Evolutionary conservation across 2,329 filamentous ascomycete species (phyloP), one percentile per base, ranked within the genome.

Genomic region (Teratosphaeria gauchensis): DNA sequence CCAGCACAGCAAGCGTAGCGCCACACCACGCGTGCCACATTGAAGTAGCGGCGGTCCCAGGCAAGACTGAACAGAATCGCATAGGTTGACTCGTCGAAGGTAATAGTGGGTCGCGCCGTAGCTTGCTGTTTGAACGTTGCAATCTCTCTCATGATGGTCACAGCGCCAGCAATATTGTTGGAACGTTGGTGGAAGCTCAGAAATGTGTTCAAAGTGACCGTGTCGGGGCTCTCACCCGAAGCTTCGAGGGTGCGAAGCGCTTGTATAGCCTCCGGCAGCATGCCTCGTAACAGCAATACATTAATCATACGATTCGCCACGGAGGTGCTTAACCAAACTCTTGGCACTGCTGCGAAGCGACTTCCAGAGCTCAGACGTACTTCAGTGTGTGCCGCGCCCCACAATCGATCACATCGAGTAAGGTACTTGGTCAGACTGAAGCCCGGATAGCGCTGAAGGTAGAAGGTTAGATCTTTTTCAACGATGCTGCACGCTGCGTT

Each of bases 1-100:
- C 68, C 69, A 21, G 59, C 54, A 16, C 63, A 61, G 58, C 68
- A 71, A 16, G 69, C 69, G 58, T 72, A 70, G 7, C 67, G 65
- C 70, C 70, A 73, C 19, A 72, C 57, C 1, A 71, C 66, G 19
- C 68, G 62, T n/a, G 68, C 56, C 53, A 66, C 63, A 52, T 72
- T 72, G 61, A 62, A 67, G 55, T 61, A 63, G 8, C 59, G 57
- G 5, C 54, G 24, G 3, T 55, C 51, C 65, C 64, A 70, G 1
- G 68, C 69, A 14, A 72, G 53, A 7, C 35, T 35, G 46, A 67
- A 69, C 2, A 72, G 63, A 6, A 59, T 61, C 11, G 51, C 30
- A 54, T 65, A 69, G 6, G 60, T 64, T 12, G 56, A 9, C 31
- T 32, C 54, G 31, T 63, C 55, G 2, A 58, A 38, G 19, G n/a